Evolutionary conservation across 2,329 filamentous ascomycete genomes (phyloP), one percentile per base, ranked within the genome.

Genomic region (Emmonsiellopsis sp.): DNA sequence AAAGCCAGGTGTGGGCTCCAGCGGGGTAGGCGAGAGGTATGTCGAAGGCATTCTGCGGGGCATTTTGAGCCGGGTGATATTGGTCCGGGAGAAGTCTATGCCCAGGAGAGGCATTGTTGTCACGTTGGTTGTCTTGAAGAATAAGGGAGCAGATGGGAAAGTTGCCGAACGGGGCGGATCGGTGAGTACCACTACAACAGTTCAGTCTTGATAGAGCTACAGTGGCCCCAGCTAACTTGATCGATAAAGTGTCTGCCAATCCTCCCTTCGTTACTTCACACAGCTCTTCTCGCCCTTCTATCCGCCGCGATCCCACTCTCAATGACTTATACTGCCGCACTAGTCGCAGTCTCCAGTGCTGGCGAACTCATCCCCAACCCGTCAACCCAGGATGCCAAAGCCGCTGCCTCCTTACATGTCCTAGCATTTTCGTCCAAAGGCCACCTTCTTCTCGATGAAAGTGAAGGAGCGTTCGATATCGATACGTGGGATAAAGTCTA

Each of bases 231-330:
- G 13, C 49, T 51, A 16, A 51, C 40, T 43, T 35, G 26, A 35
- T 20, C 30, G 15, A 15, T n/a, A 6, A 49, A 92, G 85, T 87
- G 89, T 66, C 79, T 96, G 42, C 78, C 85, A 48, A 77, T 95
- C 45, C 81, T 98, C 52, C 89, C 93, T 26, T 82, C 87, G 35
- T 78, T 96, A 57, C 73, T 96, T 32, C 89, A 96, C 69, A 85
- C 90, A 1, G 80, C 88, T 5, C 75, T 91, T 38, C 74, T 93
- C 40, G 84, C 88, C 20, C 79, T 97, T 13, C 76, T 97, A 37
- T 89, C 90, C 43, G 89, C 87, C 30, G 85, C 87, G 1, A 79
- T 96, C 35, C 90, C 92, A 10, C 78, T 97, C 64, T 84, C 83
- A 44, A 82, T 84, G 57, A 86, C 86, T 10, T 80, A 85, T 43